These are phyloP conservation scores for Fusarium oligoseptatum DNA, from an alignment of 2,329 filamentous ascomycete species.

Conservation along the genomic window DNA sequence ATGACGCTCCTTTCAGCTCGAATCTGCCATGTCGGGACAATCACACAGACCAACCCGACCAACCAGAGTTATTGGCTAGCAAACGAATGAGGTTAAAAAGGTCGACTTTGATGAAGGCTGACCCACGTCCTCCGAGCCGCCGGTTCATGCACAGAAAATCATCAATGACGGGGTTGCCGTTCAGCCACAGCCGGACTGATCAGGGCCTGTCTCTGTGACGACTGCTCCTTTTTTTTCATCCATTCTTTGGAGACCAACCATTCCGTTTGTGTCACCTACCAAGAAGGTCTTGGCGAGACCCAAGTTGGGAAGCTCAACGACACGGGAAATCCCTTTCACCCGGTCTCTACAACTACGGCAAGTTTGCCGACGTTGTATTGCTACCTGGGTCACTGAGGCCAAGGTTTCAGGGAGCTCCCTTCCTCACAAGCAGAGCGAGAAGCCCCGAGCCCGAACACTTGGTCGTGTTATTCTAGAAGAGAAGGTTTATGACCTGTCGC, in stretches of 20 bases:
- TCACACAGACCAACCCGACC: not conserved
- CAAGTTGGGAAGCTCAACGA: constrained; percentile 1
- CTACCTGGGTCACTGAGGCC: no score
- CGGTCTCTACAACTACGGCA: not conserved
- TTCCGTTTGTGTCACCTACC: constrained; percentile 3
- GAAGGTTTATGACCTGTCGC: constrained; percentile 11
- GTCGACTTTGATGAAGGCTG: not conserved
- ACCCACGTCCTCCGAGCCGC: constrained; percentile 5
- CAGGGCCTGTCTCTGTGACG: not conserved
- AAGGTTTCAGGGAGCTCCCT: not conserved
- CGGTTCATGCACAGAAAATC: constrained; percentile 16
- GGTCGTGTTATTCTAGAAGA: constrained; percentile 25
- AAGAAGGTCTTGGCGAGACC: not conserved
- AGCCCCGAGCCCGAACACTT: not conserved
- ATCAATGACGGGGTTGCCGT: constrained; percentile 3
- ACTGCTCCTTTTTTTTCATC: not conserved
- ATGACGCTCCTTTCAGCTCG: constrained; percentile 13
- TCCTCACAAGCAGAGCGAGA: not conserved
- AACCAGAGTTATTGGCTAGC: not conserved
- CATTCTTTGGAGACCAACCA: not conserved
- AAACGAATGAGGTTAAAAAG: not conserved
- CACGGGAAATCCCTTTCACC: constrained; percentile 1
- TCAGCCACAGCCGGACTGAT: constrained; percentile 3
- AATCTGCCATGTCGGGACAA: not conserved
- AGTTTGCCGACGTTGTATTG: not conserved